Evolutionary conservation across 208 protist species (phyloP).

Genomic region (Acanthamoeba lenticulata): DNA sequence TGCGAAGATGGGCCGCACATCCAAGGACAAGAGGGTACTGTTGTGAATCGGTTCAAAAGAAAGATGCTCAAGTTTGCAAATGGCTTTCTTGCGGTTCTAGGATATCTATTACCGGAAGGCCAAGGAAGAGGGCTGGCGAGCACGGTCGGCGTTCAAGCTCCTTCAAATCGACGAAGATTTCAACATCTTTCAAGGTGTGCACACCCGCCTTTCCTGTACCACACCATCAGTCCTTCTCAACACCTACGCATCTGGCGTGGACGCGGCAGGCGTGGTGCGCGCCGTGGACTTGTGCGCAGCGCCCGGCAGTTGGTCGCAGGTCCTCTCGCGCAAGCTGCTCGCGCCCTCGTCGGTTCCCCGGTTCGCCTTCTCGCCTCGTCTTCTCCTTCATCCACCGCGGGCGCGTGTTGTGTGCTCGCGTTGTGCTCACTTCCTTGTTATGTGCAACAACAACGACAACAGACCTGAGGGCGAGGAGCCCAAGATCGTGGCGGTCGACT

Average conservation of each 20-base stretch:
- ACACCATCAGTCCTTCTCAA: too few species aligned
- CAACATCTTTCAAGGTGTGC: constrained; percentile 91
- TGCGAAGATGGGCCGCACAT: constrained; percentile 9
- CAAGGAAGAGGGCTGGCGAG: constrained; percentile 98
- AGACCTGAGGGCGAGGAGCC: constrained; percentile 57
- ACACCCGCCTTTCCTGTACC: neutral
- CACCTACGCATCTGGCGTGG: too few species aligned
- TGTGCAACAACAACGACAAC: neutral
- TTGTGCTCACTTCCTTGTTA: constrained; percentile 12
- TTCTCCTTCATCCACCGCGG: neutral
- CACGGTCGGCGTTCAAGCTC: constrained; percentile 99
- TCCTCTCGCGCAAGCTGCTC: constrained; percentile 83
- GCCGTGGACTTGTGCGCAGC: constrained; percentile 99
- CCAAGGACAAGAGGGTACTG: constrained; percentile 24
- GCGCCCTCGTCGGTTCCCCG: neutral
- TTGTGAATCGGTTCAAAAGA: neutral
- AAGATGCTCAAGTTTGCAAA: too few species aligned
- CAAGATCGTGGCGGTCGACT: constrained; percentile 93
- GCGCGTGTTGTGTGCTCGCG: neutral
- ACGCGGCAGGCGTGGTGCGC: constrained; percentile 90
- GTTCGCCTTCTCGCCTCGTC: neutral
- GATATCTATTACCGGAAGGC: constrained; percentile 99
- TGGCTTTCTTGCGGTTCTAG: neutral
- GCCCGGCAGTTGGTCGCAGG: constrained; percentile 93
- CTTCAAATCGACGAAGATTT: constrained; percentile 99